Conservation (phyloP, 164 flowering plant genomes). For the Stephania japonica region DNA sequence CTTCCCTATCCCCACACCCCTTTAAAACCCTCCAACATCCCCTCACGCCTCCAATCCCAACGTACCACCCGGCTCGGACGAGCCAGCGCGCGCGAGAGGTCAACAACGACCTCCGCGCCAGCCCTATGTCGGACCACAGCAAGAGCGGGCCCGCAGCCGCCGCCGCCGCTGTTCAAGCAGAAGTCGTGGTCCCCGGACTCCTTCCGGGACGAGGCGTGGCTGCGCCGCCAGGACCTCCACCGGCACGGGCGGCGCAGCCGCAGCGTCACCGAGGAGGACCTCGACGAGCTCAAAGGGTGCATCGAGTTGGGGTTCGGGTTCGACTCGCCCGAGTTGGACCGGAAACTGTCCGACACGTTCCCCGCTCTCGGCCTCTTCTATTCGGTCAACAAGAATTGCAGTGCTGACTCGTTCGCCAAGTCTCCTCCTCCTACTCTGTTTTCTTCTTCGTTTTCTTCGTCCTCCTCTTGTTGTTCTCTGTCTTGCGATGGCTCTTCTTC, state of each 20-base stretch:
- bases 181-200: constrained; percentile 64
- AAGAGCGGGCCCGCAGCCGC: not conserved
- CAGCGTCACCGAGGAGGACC: constrained; percentile 73
- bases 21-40: not conserved
- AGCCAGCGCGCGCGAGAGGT: not conserved
- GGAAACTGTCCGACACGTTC: constrained; percentile 45
- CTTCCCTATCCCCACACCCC: not conserved
- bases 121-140: not conserved
- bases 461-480: not conserved
- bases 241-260: constrained; percentile 24
- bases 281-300: constrained; percentile 74
- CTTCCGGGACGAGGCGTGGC: constrained; percentile 48
- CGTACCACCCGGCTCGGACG: not conserved
- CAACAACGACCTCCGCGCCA: constrained; percentile 1
- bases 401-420: constrained; percentile 25
- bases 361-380: constrained; percentile 69
- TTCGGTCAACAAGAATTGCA: constrained; percentile 56
- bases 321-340: constrained; percentile 48
- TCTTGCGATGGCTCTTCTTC: constrained; percentile 16
- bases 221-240: constrained; percentile 31
- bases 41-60: not conserved
- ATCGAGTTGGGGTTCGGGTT: constrained; percentile 72
- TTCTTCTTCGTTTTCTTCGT: constrained; percentile 15
- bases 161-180: constrained; percentile 40
- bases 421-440: constrained; percentile 6